Evolutionary conservation across 2,329 filamentous ascomycete species (phyloP).

Genomic region (Magnaporthiopsis incrustans): DNA sequence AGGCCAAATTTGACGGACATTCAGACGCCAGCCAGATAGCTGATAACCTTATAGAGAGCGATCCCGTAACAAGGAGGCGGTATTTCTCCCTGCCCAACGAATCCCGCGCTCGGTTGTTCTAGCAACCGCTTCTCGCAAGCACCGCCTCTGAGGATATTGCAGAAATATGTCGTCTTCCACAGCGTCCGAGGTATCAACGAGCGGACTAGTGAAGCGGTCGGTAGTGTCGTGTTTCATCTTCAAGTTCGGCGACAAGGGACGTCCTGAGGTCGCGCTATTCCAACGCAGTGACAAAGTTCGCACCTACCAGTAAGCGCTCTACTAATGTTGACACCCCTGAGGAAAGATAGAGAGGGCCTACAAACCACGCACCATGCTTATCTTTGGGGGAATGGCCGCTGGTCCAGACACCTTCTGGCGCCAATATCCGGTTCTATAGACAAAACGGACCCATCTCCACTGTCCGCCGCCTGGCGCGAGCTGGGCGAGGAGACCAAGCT

Average conservation of each 20-base stretch:
- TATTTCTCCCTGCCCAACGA: neutral
- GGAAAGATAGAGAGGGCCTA: neutral
- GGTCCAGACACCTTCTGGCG: slow-evolving; percentile 43
- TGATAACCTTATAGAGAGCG: too few species aligned
- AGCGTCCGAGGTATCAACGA: neutral
- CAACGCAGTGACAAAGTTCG: slow-evolving; percentile 49
- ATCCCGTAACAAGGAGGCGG: neutral
- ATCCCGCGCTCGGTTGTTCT: neutral
- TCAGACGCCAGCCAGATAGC: neutral
- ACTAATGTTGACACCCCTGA: neutral
- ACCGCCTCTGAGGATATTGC: neutral
- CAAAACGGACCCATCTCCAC: slow-evolving; percentile 38
- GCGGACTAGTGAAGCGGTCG: slow-evolving; percentile 24
- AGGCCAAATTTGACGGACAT: neutral
- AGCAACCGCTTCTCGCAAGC: neutral
- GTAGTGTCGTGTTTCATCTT: slow-evolving; percentile 46
- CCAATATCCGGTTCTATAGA: slow-evolving; percentile 57
- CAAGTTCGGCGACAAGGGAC: slow-evolving; percentile 25
- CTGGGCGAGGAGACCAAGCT: slow-evolving; percentile 55
- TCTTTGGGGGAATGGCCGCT: neutral
- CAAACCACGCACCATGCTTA: neutral
- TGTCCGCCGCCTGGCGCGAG: slow-evolving; percentile 54
- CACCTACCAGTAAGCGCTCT: slow-evolving; percentile 46
- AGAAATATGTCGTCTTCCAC: neutral
- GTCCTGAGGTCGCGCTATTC: slow-evolving; percentile 51